phyloP scores from a whole-genome alignment of 208 protist genomes.

The Wallacemonas sp. region DNA sequence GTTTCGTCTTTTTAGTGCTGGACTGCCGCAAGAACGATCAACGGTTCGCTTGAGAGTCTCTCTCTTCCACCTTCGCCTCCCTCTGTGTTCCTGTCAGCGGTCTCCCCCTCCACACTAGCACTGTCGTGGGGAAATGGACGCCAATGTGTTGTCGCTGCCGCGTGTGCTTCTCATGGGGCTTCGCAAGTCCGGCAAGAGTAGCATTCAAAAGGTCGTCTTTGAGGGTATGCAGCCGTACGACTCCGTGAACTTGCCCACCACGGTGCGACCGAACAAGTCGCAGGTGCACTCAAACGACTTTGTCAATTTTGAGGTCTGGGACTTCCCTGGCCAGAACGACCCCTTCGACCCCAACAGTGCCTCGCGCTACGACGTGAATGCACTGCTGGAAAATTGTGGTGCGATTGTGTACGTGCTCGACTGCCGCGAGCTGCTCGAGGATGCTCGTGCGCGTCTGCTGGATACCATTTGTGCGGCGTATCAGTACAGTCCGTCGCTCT shows the following conservation, averaged over 20 bases:
- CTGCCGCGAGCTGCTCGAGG: slow-evolving; percentile 82
- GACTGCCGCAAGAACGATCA: too few species aligned
- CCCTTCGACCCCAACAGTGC: slow-evolving; percentile 65
- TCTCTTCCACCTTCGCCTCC: too few species aligned
- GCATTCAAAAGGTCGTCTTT: slow-evolving; percentile 91
- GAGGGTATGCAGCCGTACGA: slow-evolving; percentile 88
- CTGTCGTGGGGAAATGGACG: background rate
- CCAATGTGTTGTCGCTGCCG: slow-evolving; percentile 56
- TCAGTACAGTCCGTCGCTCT: slow-evolving; percentile 68
- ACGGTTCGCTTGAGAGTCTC: too few species aligned
- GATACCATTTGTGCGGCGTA: slow-evolving; percentile 82
- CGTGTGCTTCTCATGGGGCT: slow-evolving; percentile 89
- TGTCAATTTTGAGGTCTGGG: slow-evolving; percentile 91
- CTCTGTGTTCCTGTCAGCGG: slow-evolving; percentile 6
- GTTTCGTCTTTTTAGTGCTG: too few species aligned
- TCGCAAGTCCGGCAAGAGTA: slow-evolving; percentile 89
- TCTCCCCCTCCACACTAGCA: background rate
- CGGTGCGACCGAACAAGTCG: slow-evolving; percentile 75
- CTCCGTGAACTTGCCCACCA: slow-evolving; percentile 75
- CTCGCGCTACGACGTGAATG: slow-evolving; percentile 51
- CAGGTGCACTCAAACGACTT: slow-evolving; percentile 84
- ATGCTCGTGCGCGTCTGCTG: slow-evolving; percentile 68
- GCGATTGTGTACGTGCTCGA: slow-evolving; percentile 91
- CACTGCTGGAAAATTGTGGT: slow-evolving; percentile 82
- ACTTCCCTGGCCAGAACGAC: slow-evolving; percentile 89